Evolutionary conservation across 805 yeast genomes (phyloP), one percentile per base, ranked within the genome.

Genomic region (Wickerhamiella sergipiensis): DNA sequence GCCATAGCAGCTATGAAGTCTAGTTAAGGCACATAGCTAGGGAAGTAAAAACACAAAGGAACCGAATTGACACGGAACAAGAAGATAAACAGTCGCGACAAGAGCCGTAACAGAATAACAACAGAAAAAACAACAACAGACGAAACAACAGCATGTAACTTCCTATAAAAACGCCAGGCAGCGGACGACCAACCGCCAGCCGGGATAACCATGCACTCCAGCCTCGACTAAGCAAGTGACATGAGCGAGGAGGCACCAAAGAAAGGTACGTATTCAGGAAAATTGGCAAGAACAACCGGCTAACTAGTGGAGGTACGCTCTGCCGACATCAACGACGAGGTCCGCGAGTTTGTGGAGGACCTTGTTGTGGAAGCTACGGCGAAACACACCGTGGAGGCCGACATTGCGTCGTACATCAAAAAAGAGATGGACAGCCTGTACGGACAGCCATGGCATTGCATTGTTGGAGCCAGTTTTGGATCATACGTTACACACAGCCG

Each of bases 391-490:
- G 62, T 71, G 7, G 82, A 78, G 54, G 68, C 67, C 61, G 83
- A 79, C 51, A 70, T 77, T 36, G 84, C 84, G 21, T 73, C 80
- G 2, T 72, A 64, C 52, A 67, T 79, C 48, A 79, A 79, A 63
- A 77, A 77, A 59, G 81, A 74, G 53, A 67, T 79, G 60, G 84
- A 79, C 58, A 68, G 70, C 33, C 62, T 70, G 45, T 77, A 70
- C 57, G 80, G 81, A 0, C 72, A 77, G 23, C 71, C 81, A 8
- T 79, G 84, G 84, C 83, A 79, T 61, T 79, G 78, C 29, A 71
- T 79, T 48, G 83, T 77, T 29, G 84, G 84, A 21, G 66, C 70
- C 56, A 73, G 77, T 49, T 79, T 79, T 61, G 84, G 84, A 13
- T 71, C 78, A 46, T 77, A 74, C 59, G 83, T 79, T 22, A 77